Evolutionary conservation across 1,284 basidiomycete genomes (phyloP).

Genomic region (Apiotrichum brassicae): DNA sequence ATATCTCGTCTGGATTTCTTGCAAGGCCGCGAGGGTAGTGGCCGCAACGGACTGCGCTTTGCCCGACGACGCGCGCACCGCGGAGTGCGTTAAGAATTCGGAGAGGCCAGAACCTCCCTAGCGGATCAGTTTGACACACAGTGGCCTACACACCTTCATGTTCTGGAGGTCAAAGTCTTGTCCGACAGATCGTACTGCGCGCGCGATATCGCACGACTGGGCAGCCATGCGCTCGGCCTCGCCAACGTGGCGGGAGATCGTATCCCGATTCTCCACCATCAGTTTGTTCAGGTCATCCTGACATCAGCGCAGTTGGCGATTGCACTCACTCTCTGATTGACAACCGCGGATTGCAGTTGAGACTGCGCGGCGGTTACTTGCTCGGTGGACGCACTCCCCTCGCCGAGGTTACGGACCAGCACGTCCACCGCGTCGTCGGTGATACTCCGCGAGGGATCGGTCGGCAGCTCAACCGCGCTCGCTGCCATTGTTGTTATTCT

Average conservation of each 20-base stretch:
- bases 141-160: not conserved
- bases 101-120: not conserved
- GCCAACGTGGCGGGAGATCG: not conserved
- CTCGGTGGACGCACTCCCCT: not conserved
- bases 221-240: not conserved
- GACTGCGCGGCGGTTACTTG: not conserved
- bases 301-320: no score
- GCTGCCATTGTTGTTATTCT: no score
- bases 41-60: not conserved
- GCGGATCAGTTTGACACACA: not conserved
- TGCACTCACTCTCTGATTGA: not conserved
- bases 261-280: no score
- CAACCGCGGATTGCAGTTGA: not conserved
- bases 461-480: no score
- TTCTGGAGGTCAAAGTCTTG: not conserved
- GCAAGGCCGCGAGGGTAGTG: slow-evolving; percentile 5
- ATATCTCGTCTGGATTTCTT: slow-evolving; percentile 8
- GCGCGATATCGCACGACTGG: not conserved
- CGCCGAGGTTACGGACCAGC: no score
- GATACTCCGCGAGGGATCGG: no score
- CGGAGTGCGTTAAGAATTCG: not conserved
- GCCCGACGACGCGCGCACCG: not conserved
- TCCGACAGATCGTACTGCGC: not conserved
- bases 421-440: no score
- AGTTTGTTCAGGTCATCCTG: no score